Evolutionary conservation across 177 flowering plant species (phyloP).

Genomic region (Vitis hybrid): DNA sequence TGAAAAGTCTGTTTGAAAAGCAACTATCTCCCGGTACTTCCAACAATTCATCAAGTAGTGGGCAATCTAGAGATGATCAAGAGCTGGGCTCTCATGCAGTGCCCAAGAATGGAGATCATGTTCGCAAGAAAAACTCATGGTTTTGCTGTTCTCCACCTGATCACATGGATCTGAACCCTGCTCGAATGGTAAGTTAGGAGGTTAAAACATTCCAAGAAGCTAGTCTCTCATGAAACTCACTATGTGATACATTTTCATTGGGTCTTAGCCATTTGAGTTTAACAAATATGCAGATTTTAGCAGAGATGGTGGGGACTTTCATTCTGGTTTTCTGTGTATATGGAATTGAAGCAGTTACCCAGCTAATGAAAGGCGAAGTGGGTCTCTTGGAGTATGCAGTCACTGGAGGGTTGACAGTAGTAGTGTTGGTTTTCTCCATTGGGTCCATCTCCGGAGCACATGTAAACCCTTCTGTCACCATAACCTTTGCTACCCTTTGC

Average conservation of each 20-base stretch:
- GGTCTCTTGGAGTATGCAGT: slow-evolving; percentile 70
- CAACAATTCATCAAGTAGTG: slow-evolving; percentile 19
- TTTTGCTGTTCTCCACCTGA: slow-evolving; percentile 1
- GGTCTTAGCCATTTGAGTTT: too few species aligned
- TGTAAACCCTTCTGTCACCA: slow-evolving; percentile 79
- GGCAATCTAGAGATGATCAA: slow-evolving; percentile 26
- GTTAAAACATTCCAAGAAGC: neutral
- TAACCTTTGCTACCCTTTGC: slow-evolving; percentile 65
- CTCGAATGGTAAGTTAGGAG: slow-evolving; percentile 32
- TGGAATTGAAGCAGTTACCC: slow-evolving; percentile 62
- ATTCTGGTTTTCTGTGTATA: slow-evolving; percentile 60
- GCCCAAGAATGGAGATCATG: slow-evolving; percentile 11
- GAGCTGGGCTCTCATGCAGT: slow-evolving; percentile 24
- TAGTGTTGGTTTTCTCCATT: slow-evolving; percentile 55
- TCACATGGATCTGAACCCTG: slow-evolving; percentile 20
- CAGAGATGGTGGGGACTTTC: slow-evolving; percentile 75
- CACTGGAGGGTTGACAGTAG: slow-evolving; percentile 59
- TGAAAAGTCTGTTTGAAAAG: slow-evolving; percentile 26
- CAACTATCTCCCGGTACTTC: slow-evolving; percentile 19
- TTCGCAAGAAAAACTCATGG: neutral
- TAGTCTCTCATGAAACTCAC: too few species aligned
- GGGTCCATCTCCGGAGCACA: slow-evolving; percentile 84
- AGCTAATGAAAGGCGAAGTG: slow-evolving; percentile 38
- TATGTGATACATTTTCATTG: too few species aligned
- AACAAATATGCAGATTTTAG: slow-evolving; percentile 48